Base-by-base conservation (phyloP, 2,329 filamentous ascomycete genomes). In the Monosporascus sp. region DNA sequence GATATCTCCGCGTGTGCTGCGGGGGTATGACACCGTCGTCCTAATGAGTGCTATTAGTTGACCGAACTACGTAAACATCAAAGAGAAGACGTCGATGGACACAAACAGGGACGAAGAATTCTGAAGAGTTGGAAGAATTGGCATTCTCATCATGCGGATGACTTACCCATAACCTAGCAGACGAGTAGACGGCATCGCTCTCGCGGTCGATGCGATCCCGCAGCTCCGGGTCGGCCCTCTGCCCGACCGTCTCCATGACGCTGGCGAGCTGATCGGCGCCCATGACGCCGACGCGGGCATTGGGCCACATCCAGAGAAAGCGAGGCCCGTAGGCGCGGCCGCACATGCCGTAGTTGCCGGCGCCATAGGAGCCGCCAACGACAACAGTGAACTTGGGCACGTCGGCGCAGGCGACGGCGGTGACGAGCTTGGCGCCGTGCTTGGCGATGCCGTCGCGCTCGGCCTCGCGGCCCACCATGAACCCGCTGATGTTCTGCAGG, bases 261-360 rank as follows among this genome's bases (percentile, higher is more conserved):
- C 87, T 83, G 7, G 87, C 87, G 37, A 99, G 78, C 75, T 97
- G 93, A 72, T 97, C 93, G 41, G 88, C 82, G 20, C 94, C 94
- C 94, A 99, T 99, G 62, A 99, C 92, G 35, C 89, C 90, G 49
- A 96, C 90, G 66, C 89, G 88, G n/a, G 94, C 91, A 63, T 96
- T 96, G 41, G 94, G 94, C 94, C 94, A 99, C 79, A 93, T 95
- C 85, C 90, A 97, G 55, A 97, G 72, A 70, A 97, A 90, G 14
- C 91, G 79, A 0, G 93, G 93, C n/a, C 83, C 84, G 71, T 97
- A 99, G 2, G 94, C 93, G 49, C 94, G 82, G 22, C 94, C 94
- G 67, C 90, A 97, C 94, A 99, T 99, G 63, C 93, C 94, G 68
- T 99, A 99, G 71, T 97, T 99, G 4, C 94, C 94, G 7, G 93